Conservation (phyloP, 768 basidiomycete genomes). For the Exidia glandulosa region DNA sequence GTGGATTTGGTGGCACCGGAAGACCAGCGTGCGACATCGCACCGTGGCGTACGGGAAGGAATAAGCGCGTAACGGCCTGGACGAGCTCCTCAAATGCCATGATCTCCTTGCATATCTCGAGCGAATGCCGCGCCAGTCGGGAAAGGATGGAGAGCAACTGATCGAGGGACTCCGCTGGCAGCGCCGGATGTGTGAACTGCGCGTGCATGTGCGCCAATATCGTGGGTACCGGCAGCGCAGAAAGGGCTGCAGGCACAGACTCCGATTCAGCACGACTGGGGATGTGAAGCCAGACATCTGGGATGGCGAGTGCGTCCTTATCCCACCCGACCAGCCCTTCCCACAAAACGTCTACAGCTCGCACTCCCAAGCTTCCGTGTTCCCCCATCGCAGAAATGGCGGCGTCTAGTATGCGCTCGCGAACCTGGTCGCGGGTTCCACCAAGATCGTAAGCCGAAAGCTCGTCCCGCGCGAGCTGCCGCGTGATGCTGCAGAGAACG, state of each 20-base stretch:
- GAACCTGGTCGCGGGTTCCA: conserved; percentile 30
- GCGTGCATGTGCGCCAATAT: conserved; percentile 42
- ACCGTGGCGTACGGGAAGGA: conserved; percentile 40
- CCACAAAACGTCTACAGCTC: conserved; percentile 65
- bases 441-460: conserved; percentile 15
- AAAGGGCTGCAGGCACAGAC: conserved; percentile 14
- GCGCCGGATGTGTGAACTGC: conserved; percentile 27
- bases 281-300: conserved; percentile 37
- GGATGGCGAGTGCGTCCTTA: conserved; percentile 17
- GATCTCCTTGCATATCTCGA: conserved; percentile 39
- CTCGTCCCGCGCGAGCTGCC: conserved; percentile 20
- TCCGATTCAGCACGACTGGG: neutral
- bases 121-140: conserved; percentile 51
- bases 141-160: conserved; percentile 51
- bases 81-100: conserved; percentile 42
- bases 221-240: conserved; percentile 29
- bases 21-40: conserved; percentile 11
- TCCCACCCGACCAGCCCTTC: conserved; percentile 63
- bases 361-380: conserved; percentile 52
- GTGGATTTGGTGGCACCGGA: conserved; percentile 24
- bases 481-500: conserved; percentile 50
- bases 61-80: conserved; percentile 37
- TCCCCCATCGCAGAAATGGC: conserved; percentile 57
- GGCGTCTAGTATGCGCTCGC: conserved; percentile 54
- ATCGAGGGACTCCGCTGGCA: conserved; percentile 36